phyloP scores from a whole-genome alignment of 2,329 filamentous ascomycete species.

The Calonectria crousiana region DNA sequence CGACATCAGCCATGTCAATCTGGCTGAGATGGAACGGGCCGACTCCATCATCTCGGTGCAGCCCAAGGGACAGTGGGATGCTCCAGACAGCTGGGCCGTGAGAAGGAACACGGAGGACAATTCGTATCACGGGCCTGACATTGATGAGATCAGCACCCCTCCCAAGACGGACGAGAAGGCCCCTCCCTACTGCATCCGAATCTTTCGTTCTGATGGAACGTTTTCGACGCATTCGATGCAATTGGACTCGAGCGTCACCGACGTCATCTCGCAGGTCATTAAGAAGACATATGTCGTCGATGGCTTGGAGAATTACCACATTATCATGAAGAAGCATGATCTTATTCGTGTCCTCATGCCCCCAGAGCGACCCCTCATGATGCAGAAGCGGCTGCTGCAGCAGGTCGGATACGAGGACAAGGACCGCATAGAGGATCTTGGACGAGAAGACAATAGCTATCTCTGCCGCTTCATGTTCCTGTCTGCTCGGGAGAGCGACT shows the following conservation, averaged over 20 bases:
- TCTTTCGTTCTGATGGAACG: conserved; percentile 93
- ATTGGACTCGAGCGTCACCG: conserved; percentile 85
- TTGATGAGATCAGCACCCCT: conserved; percentile 77
- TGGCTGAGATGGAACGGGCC: conserved; percentile 57
- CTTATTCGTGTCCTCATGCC: conserved; percentile 84
- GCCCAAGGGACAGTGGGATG: conserved; percentile 81
- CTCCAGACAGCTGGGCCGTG: conserved; percentile 96
- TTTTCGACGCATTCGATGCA: conserved; percentile 92
- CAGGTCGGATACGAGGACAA: conserved; percentile 91
- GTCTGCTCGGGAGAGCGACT: conserved; percentile 88
- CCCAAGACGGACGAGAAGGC: conserved; percentile 80
- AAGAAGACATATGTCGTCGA: conserved; percentile 96
- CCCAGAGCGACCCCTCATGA: conserved; percentile 84
- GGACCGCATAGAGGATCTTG: conserved; percentile 92
- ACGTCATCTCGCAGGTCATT: conserved; percentile 89
- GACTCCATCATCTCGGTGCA: conserved; percentile 48
- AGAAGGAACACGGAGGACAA: conserved; percentile 78
- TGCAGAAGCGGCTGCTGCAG: conserved; percentile 91
- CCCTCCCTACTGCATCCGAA: conserved; percentile 88
- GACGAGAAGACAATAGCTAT: conserved; percentile 97
- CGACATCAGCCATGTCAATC: conserved; percentile 64
- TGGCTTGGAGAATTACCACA: conserved; percentile 92
- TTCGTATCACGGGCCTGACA: conserved; percentile 66
- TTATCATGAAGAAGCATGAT: conserved; percentile 94
- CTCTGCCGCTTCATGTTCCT: conserved; percentile 96